phyloP scores from a whole-genome alignment of 225 moss, liverwort and hornwort species.

The Pleurozium schreberi region DNA sequence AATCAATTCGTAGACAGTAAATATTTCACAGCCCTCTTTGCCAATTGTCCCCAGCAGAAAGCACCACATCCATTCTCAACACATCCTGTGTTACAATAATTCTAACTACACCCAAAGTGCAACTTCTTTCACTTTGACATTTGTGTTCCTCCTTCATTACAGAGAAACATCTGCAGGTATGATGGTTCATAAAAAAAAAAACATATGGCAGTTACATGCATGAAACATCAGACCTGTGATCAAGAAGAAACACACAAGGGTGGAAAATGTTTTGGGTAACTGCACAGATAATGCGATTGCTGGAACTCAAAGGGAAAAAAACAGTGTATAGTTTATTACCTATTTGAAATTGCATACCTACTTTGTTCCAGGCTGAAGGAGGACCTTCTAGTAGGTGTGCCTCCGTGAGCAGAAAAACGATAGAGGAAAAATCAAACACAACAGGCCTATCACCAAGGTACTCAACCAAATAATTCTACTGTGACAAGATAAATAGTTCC shows the following conservation, averaged over 20 bases:
- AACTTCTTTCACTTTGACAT: neutral
- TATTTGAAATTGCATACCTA: neutral
- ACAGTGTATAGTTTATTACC: neutral
- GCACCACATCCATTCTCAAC: neutral
- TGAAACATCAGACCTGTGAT: neutral
- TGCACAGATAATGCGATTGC: neutral
- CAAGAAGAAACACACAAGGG: neutral
- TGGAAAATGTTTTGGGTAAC: neutral
- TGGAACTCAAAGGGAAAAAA: neutral
- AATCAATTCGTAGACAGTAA: too few species aligned
- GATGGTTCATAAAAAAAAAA: slow-evolving; percentile 25
- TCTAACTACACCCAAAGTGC: neutral
- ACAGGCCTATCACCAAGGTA: neutral
- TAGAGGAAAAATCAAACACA: neutral
- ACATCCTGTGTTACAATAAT: neutral
- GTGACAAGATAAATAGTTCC: neutral
- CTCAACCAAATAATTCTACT: neutral
- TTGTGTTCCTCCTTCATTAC: neutral
- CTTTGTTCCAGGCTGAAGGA: neutral
- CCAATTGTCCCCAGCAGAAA: neutral
- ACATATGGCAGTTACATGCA: slow-evolving; percentile 27
- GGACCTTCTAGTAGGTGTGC: neutral
- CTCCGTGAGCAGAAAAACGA: neutral
- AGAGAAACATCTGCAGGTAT: slow-evolving; percentile 22
- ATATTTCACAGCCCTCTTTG: neutral